phyloP scores from a whole-genome alignment of 2,329 filamentous ascomycete species.

The Aspergillus sp. region DNA sequence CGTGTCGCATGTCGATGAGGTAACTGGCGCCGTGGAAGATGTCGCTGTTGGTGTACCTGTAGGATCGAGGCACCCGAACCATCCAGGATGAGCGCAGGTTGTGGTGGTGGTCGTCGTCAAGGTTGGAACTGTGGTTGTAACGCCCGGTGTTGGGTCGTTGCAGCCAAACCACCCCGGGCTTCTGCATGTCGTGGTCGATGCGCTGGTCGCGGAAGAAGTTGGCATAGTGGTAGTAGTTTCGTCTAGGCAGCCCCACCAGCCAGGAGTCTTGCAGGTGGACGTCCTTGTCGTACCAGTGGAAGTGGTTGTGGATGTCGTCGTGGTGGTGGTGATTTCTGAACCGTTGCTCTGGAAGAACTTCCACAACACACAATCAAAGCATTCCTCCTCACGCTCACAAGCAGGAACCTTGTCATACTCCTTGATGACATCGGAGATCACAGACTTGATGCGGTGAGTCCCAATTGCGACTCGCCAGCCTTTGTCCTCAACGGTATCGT shows the following conservation, averaged over 20 bases:
- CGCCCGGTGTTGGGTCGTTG: conserved; percentile 25
- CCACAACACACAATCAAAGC: conserved; percentile 85
- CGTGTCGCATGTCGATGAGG: conserved; percentile 35
- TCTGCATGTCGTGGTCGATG: conserved; percentile 30
- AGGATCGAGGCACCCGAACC: conserved; percentile 33
- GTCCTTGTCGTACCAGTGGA: conserved; percentile 61
- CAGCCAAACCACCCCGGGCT: conserved; percentile 38
- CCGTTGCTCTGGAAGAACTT: conserved; percentile 92
- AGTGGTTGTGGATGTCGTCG: conserved; percentile 46
- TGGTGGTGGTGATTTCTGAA: conserved; percentile 62
- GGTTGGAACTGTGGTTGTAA: conserved; percentile 15
- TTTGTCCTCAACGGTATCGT: conserved; percentile 84
- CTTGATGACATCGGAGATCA: conserved; percentile 79
- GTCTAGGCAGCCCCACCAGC: conserved; percentile 69
- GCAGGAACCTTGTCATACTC: conserved; percentile 71
- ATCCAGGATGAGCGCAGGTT: conserved; percentile 28
- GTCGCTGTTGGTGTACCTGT: conserved; percentile 18
- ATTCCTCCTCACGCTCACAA: conserved; percentile 68
- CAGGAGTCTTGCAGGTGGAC: conserved; percentile 79
- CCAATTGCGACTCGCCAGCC: conserved; percentile 87
- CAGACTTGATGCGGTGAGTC: conserved; percentile 79
- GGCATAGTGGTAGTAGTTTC: conserved; percentile 28
- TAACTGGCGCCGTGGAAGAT: conserved; percentile 6
- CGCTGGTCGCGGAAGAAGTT: conserved; percentile 22
- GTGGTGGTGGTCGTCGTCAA: conserved; percentile 20